Evolutionary conservation across 345 rosid genomes (phyloP).

Genomic region (Euphorbia pulcherrima): DNA sequence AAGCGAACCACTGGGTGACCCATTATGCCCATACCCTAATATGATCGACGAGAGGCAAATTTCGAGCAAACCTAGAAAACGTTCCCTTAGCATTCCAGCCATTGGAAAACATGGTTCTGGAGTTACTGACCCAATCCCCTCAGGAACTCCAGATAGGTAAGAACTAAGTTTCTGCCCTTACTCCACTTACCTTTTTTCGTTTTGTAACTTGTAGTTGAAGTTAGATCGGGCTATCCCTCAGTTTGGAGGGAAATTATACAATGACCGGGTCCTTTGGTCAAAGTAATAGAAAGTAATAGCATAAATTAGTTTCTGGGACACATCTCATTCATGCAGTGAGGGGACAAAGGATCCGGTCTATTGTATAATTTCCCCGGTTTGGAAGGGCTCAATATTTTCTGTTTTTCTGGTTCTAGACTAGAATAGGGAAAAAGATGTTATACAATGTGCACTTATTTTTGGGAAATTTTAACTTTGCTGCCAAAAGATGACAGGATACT

Average conservation of each 20-base stretch:
- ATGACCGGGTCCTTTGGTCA: too few species aligned
- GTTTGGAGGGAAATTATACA: too few species aligned
- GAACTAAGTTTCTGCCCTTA: constrained; percentile 11
- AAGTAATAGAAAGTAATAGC: too few species aligned
- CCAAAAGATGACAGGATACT: too few species aligned
- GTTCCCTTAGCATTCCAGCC: constrained; percentile 84
- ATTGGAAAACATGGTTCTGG: constrained; percentile 46
- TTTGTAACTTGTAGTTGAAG: neutral
- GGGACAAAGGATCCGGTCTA: too few species aligned
- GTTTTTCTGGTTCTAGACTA: neutral
- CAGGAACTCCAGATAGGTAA: constrained; percentile 51
- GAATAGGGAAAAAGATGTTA: neutral
- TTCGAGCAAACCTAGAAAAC: constrained; percentile 45
- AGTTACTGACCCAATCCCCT: constrained; percentile 48
- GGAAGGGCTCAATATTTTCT: constrained; percentile 6
- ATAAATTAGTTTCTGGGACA: too few species aligned
- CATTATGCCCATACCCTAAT: constrained; percentile 43
- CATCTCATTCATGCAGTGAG: too few species aligned
- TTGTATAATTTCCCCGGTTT: constrained; percentile 13
- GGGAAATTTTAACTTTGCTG: too few species aligned
- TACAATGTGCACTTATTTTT: neutral
- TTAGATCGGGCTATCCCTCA: neutral
- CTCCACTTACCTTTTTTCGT: neutral
- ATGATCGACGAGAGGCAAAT: constrained; percentile 32
- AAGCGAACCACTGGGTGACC: constrained; percentile 43